phyloP scores from a whole-genome alignment of 83 land plant species.

The Larix sibirica region DNA sequence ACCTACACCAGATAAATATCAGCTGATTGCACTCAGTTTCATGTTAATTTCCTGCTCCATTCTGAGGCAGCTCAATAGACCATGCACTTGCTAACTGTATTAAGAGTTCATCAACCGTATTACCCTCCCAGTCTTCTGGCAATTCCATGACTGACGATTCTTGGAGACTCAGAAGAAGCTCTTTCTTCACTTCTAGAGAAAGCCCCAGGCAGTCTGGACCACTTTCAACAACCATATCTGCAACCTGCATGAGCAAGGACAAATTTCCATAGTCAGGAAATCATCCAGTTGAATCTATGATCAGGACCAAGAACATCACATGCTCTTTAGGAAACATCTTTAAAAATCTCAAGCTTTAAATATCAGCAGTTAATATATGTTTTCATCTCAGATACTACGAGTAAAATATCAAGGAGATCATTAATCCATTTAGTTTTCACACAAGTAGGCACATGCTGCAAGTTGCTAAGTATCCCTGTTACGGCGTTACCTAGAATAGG shows the following conservation, averaged over 20 bases:
- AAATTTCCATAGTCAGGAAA: neutral
- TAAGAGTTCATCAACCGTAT: conserved; percentile 73
- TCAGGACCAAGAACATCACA: neutral
- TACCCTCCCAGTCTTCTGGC: conserved; percentile 91
- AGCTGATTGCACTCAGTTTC: neutral
- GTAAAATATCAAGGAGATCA: neutral
- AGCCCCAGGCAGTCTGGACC: conserved; percentile 67
- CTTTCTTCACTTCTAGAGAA: conserved; percentile 68
- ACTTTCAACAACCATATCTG: conserved; percentile 71
- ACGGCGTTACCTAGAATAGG: neutral
- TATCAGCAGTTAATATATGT: neutral
- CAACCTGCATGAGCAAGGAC: conserved; percentile 52
- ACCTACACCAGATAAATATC: conserved; percentile 5
- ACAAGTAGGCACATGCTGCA: neutral
- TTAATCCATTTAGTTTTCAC: neutral
- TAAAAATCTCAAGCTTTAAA: neutral
- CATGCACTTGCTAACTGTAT: conserved; percentile 78
- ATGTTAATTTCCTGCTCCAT: conserved; percentile 28
- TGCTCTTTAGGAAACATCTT: neutral
- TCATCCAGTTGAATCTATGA: neutral
- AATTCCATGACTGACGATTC: conserved; percentile 72
- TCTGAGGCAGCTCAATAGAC: conserved; percentile 65
- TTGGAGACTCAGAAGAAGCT: conserved; percentile 69
- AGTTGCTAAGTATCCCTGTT: neutral
- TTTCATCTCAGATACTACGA: neutral